A percentile compares a stretch with the other conserved stretches of the same genome.
Evolutionary conservation across 176 grass and related monocot genomes (phyloP).

Genomic region (Triticum aestivum): DNA sequence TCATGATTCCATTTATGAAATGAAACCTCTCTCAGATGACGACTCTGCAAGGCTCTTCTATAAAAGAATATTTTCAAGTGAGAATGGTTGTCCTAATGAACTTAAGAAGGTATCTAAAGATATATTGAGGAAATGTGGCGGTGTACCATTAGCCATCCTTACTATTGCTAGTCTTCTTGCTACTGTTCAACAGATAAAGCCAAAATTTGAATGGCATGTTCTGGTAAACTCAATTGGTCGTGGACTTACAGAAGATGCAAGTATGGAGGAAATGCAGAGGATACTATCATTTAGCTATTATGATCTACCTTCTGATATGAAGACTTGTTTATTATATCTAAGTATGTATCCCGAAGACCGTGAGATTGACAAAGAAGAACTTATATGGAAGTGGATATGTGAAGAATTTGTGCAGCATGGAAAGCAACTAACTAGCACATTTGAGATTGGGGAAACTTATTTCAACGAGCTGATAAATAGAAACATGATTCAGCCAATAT

Average conservation of each 20-base stretch:
- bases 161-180: background rate
- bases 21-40: background rate
- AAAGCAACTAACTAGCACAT: background rate
- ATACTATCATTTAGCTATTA: slow-evolving; percentile 13
- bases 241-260: background rate
- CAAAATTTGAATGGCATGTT: background rate
- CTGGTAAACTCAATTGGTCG: background rate
- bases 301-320: background rate
- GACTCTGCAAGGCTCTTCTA: background rate
- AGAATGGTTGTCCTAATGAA: too few species aligned
- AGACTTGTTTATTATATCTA: background rate
- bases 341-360: background rate
- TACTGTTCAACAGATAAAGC: background rate
- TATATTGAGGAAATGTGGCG: background rate
- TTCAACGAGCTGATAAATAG: background rate
- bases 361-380: background rate
- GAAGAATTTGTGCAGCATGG: too few species aligned
- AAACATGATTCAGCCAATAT: too few species aligned
- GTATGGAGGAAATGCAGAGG: background rate
- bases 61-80: background rate
- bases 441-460: background rate
- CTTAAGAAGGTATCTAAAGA: background rate
- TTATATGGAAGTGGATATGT: background rate
- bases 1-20: too few species aligned
- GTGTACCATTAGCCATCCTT: background rate